Percentiles rank a stretch among this genome's conserved stretches.
Evolutionary conservation across 345 rosid species (phyloP).

Genomic region (Barbarea vulgaris): DNA sequence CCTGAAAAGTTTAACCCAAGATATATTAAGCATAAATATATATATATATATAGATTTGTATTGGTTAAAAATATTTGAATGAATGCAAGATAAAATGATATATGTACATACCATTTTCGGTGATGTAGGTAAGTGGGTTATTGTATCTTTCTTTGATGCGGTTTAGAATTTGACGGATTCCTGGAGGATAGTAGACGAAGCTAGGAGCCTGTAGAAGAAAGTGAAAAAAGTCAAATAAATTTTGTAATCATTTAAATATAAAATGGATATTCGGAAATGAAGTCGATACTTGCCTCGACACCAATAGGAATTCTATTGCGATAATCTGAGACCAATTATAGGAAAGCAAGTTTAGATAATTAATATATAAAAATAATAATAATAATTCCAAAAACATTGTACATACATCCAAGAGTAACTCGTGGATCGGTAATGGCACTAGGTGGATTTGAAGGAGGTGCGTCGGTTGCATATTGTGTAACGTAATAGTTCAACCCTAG

Average conservation of each 20-base stretch:
- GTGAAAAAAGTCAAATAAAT: neutral
- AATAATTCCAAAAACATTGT: neutral
- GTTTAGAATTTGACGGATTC: conserved; percentile 30
- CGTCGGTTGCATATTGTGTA: conserved; percentile 34
- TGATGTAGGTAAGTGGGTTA: conserved; percentile 39
- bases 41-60: neutral
- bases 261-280: neutral
- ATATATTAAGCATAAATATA: neutral
- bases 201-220: neutral
- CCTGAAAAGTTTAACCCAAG: conserved; percentile 17
- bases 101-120: conserved; percentile 28
- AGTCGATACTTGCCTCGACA: conserved; percentile 10
- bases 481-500: conserved; percentile 41
- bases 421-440: conserved; percentile 28
- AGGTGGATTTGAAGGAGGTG: conserved; percentile 12
- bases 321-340: neutral
- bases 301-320: conserved; percentile 30
- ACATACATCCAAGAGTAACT: conserved; percentile 29
- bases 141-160: conserved; percentile 21
- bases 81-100: neutral
- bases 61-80: neutral
- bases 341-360: neutral
- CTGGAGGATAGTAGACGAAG: conserved; percentile 33
- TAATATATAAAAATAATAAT: neutral
- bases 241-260: neutral